phyloP scores from a whole-genome alignment of 2,329 filamentous ascomycete species.

The Zarea fungicola region DNA sequence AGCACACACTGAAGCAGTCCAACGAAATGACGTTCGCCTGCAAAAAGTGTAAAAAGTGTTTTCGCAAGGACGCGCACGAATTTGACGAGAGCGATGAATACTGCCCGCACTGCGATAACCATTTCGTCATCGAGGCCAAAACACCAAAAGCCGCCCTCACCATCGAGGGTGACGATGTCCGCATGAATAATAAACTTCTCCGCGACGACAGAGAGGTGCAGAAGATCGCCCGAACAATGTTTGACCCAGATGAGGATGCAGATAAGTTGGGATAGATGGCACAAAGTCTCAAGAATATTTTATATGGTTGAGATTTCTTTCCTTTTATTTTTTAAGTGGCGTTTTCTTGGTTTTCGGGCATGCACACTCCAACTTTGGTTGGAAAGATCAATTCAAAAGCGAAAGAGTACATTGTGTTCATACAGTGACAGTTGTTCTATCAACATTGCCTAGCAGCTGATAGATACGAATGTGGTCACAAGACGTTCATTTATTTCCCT shows the following conservation, averaged over 20 bases:
- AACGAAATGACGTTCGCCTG: conserved; percentile 93
- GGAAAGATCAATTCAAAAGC: not conserved
- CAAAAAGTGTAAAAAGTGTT: conserved; percentile 98
- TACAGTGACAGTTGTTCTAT: conserved; percentile 20
- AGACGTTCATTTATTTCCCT: conserved; percentile 17
- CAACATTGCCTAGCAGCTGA: conserved; percentile 23
- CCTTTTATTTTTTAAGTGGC: not conserved
- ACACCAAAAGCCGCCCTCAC: conserved; percentile 78
- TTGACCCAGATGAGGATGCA: conserved; percentile 69
- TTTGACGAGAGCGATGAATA: conserved; percentile 98
- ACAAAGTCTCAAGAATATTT: too few relatives aligned
- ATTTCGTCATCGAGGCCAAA: conserved; percentile 87
- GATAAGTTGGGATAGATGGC: conserved; percentile 64
- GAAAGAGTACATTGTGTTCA: conserved; percentile 12
- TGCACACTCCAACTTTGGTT: not conserved
- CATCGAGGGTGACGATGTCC: conserved; percentile 85
- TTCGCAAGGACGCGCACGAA: conserved; percentile 86
- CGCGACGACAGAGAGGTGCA: conserved; percentile 75
- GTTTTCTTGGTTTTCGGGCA: not conserved
- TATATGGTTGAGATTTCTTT: too few relatives aligned
- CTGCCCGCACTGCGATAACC: conserved; percentile 98
- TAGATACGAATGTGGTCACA: conserved; percentile 8
- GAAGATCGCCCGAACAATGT: conserved; percentile 59
- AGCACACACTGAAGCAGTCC: conserved; percentile 68
- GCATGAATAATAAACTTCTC: conserved; percentile 84